A percentile compares a stretch with the other conserved stretches of the same genome.
Evolutionary conservation across 2,329 filamentous ascomycete genomes (phyloP).

Genomic region (Cadophora luteo-olivacea): DNA sequence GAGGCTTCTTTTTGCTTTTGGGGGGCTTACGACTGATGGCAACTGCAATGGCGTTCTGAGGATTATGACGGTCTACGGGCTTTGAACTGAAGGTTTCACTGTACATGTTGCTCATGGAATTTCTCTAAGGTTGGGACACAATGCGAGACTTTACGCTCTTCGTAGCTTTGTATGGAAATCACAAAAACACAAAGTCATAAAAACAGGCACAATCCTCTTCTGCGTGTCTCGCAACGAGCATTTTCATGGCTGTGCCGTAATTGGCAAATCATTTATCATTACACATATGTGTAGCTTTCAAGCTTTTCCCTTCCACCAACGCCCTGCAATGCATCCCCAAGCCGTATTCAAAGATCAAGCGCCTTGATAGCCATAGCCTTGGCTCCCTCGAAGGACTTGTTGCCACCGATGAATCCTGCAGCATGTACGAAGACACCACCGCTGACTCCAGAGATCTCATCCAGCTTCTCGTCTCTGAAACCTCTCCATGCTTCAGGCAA

Average conservation of each 20-base stretch:
- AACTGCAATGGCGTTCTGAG: conserved; percentile 39
- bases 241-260: conserved; percentile 13
- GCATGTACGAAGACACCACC: conserved; percentile 94
- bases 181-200: conserved; percentile 1
- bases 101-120: conserved; percentile 35
- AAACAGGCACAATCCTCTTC: not conserved
- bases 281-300: conserved; percentile 2
- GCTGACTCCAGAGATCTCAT: conserved; percentile 69
- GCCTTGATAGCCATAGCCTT: conserved; percentile 85
- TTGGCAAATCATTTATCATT: conserved; percentile 24
- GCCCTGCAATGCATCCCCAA: conserved; percentile 35
- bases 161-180: conserved; percentile 9
- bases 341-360: conserved; percentile 50
- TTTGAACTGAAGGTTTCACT: conserved; percentile 32
- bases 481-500: conserved; percentile 93
- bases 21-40: conserved; percentile 33
- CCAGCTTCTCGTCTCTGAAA: conserved; percentile 84
- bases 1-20: conserved; percentile 12
- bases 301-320: conserved; percentile 33
- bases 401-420: conserved; percentile 94
- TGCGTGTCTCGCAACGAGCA: not conserved
- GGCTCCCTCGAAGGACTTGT: conserved; percentile 88
- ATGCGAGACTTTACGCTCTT: conserved; percentile 16
- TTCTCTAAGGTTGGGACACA: conserved; percentile 1
- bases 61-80: conserved; percentile 31